Conservation (phyloP, 2,329 filamentous ascomycete species). For the Xylaria sp. region DNA sequence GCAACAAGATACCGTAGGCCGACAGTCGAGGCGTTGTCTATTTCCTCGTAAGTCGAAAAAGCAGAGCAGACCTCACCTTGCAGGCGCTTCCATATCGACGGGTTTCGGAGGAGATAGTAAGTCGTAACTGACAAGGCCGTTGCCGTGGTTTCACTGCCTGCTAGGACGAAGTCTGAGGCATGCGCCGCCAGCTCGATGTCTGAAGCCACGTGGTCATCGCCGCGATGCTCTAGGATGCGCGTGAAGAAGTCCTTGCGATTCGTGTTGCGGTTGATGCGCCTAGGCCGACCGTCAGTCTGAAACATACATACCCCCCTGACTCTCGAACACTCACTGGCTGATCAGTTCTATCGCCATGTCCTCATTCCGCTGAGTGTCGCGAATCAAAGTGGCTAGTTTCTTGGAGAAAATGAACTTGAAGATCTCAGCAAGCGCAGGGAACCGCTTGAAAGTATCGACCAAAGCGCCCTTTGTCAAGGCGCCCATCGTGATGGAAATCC, state of each 20-base stretch:
- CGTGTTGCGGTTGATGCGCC: constrained; percentile 17
- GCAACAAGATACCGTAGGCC: constrained; percentile 16
- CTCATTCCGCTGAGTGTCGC: constrained; percentile 19
- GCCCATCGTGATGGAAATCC: constrained; percentile 21
- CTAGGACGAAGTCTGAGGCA: constrained; percentile 26
- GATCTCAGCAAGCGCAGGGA: constrained; percentile 19
- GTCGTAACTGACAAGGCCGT: constrained; percentile 2
- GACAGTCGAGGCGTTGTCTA: constrained; percentile 11
- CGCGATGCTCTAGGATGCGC: constrained; percentile 21
- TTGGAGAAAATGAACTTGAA: constrained; percentile 9
- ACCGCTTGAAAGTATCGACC: constrained; percentile 23
- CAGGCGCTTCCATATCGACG: constrained; percentile 7
- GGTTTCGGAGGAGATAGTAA: constrained; percentile 19
- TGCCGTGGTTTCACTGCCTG: constrained; percentile 20
- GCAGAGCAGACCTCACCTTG: constrained; percentile 15
- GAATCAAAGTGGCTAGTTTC: constrained; percentile 14
- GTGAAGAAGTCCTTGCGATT: constrained; percentile 25
- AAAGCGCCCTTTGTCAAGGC: constrained; percentile 20
- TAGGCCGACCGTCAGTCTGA: neutral
- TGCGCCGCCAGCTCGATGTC: constrained; percentile 28
- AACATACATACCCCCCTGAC: neutral
- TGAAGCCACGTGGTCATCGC: constrained; percentile 15
- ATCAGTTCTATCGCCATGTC: constrained; percentile 19
- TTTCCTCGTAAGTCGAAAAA: constrained; percentile 16
- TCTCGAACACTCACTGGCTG: constrained; percentile 8